phyloP scores from a whole-genome alignment of 2,329 filamentous ascomycete genomes.

The Rutstroemia sp. region DNA sequence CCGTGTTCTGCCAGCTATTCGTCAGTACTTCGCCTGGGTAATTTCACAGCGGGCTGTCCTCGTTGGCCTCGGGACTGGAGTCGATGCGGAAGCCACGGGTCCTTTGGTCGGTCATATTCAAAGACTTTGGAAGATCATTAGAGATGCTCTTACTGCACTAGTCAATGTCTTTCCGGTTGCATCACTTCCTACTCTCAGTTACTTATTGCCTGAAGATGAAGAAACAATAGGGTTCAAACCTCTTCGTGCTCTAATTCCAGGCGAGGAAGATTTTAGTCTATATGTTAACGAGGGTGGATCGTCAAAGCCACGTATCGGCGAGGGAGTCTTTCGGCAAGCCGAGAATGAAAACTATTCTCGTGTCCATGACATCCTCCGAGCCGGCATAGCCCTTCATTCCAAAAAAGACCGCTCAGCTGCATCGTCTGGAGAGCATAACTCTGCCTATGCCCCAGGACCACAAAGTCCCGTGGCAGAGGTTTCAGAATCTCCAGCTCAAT shows the following conservation, averaged over 20 bases:
- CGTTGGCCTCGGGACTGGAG: slow-evolving; percentile 21
- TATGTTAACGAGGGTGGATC: slow-evolving; percentile 31
- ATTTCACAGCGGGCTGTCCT: slow-evolving; percentile 47
- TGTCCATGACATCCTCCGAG: slow-evolving; percentile 54
- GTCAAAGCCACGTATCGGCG: slow-evolving; percentile 41
- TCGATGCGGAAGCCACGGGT: slow-evolving; percentile 32
- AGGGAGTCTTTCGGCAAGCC: slow-evolving; percentile 45
- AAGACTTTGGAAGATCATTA: slow-evolving; percentile 59
- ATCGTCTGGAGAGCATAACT: slow-evolving; percentile 37
- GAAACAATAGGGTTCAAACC: slow-evolving; percentile 60
- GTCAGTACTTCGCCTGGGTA: slow-evolving; percentile 64
- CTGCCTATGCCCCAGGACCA: slow-evolving; percentile 35
- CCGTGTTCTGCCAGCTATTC: slow-evolving; percentile 54
- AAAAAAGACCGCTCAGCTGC: slow-evolving; percentile 33
- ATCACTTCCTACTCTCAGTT: slow-evolving; percentile 47
- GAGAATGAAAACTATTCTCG: slow-evolving; percentile 62
- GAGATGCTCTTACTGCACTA: slow-evolving; percentile 52
- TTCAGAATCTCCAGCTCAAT: neutral
- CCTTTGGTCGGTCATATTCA: slow-evolving; percentile 47
- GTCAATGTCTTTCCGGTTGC: slow-evolving; percentile 51
- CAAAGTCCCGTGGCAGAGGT: neutral
- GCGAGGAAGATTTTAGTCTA: slow-evolving; percentile 40
- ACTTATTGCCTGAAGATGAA: slow-evolving; percentile 62
- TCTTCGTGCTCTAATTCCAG: slow-evolving; percentile 38
- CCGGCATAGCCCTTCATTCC: slow-evolving; percentile 51